Evolutionary conservation across 805 yeast genomes (phyloP).

Genomic region (Kazachstania africana): DNA sequence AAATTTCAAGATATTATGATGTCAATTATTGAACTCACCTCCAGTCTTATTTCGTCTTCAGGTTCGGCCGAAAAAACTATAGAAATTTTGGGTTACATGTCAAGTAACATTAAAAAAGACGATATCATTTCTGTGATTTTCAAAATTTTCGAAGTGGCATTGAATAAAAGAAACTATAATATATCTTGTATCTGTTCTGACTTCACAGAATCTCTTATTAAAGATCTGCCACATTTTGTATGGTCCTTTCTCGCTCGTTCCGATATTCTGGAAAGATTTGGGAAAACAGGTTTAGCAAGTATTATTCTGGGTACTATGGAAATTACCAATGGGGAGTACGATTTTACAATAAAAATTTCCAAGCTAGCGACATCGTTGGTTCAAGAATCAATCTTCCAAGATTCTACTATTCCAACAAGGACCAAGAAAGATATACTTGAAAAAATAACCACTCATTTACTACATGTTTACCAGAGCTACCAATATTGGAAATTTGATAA

Average conservation of each 20-base stretch:
- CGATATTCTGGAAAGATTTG: conserved; percentile 46
- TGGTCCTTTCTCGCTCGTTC: conserved; percentile 73
- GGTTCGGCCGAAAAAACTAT: conserved; percentile 30
- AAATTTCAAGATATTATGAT: conserved; percentile 31
- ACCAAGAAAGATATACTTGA: conserved; percentile 44
- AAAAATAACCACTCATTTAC: conserved; percentile 41
- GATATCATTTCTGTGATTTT: conserved; percentile 54
- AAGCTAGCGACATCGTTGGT: conserved; percentile 43
- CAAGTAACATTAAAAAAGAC: conserved; percentile 35
- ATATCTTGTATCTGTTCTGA: conserved; percentile 36
- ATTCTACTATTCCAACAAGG: conserved; percentile 27
- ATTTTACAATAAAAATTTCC: conserved; percentile 50
- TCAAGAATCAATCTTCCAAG: conserved; percentile 27
- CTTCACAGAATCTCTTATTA: conserved; percentile 38
- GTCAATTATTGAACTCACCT: conserved; percentile 40
- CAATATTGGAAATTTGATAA: conserved; percentile 54
- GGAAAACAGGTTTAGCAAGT: conserved; percentile 53
- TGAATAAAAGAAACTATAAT: conserved; percentile 41
- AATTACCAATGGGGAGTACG: conserved; percentile 53
- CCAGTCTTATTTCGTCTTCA: conserved; percentile 32
- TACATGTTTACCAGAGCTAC: conserved; percentile 67
- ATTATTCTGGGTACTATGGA: conserved; percentile 62
- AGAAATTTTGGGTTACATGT: conserved; percentile 26
- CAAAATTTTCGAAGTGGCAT: conserved; percentile 55
- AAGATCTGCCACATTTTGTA: conserved; percentile 48